Conservation (phyloP, 2,329 filamentous ascomycete genomes). For the Fusarium verticillioides region DNA sequence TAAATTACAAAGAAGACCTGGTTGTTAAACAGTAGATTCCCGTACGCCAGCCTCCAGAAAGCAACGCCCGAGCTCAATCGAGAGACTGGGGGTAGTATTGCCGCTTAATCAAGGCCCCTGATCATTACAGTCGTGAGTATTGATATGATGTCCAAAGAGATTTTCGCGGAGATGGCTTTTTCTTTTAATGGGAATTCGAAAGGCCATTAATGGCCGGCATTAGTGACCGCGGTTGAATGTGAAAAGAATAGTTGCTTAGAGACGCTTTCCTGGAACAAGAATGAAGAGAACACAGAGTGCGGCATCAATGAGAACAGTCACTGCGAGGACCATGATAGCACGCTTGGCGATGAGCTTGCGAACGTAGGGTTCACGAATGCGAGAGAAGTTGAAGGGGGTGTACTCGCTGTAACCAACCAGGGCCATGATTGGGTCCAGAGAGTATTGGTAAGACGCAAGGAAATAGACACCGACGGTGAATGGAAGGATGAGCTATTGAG, state of each 20-base stretch:
- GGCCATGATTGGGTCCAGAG: slow-evolving; percentile 90
- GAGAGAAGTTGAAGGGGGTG: slow-evolving; percentile 91
- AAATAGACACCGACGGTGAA: slow-evolving; percentile 93
- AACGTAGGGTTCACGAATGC: slow-evolving; percentile 90
- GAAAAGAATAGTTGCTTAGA: slow-evolving; percentile 58
- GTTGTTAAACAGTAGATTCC: slow-evolving; percentile 39
- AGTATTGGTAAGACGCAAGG: slow-evolving; percentile 92
- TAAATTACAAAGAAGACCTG: slow-evolving; percentile 43
- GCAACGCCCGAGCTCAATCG: slow-evolving; percentile 23
- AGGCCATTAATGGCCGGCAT: slow-evolving; percentile 42
- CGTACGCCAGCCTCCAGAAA: slow-evolving; percentile 42
- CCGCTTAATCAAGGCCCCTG: slow-evolving; percentile 37
- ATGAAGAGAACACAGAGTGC: slow-evolving; percentile 92
- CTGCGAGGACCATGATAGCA: slow-evolving; percentile 80
- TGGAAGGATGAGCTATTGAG: slow-evolving; percentile 75
- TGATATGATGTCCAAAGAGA: slow-evolving; percentile 25
- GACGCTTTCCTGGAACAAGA: slow-evolving; percentile 88
- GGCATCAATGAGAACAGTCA: slow-evolving; percentile 81
- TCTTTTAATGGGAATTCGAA: slow-evolving; percentile 15
- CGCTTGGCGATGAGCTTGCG: slow-evolving; percentile 86
- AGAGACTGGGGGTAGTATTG: slow-evolving; percentile 29
- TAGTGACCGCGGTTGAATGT: slow-evolving; percentile 26
- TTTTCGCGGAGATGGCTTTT: slow-evolving; percentile 31
- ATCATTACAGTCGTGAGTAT: slow-evolving; percentile 48
- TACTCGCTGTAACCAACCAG: slow-evolving; percentile 94